Conservation (phyloP, 805 yeast species). For the Torulaspora franciscae region DNA sequence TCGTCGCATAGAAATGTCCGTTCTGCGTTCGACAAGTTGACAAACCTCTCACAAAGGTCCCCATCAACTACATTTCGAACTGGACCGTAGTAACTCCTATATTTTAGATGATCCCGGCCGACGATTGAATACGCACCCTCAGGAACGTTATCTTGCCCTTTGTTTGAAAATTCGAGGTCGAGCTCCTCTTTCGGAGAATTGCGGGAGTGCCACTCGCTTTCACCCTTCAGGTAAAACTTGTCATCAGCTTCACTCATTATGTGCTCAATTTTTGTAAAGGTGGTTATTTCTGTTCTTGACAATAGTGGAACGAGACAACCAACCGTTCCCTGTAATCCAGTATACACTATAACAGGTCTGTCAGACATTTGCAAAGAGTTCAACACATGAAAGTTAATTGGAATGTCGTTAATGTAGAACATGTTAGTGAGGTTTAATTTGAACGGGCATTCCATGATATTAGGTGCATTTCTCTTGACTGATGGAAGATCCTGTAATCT, state of each 20-base stretch:
- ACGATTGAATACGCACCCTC: slow-evolving; percentile 40
- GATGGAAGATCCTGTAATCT: slow-evolving; percentile 8
- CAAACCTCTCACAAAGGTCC: slow-evolving; percentile 65
- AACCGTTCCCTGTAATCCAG: slow-evolving; percentile 77
- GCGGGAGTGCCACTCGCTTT: slow-evolving; percentile 3
- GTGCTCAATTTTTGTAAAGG: slow-evolving; percentile 52
- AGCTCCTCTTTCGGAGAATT: slow-evolving; percentile 21
- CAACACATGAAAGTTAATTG: slow-evolving; percentile 52
- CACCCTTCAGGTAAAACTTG: slow-evolving; percentile 14
- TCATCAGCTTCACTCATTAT: slow-evolving; percentile 35
- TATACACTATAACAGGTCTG: slow-evolving; percentile 57
- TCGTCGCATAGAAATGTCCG: slow-evolving; percentile 31
- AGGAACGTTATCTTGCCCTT: slow-evolving; percentile 11
- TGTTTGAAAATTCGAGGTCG: slow-evolving; percentile 13
- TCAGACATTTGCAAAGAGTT: slow-evolving; percentile 40
- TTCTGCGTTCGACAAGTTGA: slow-evolving; percentile 23
- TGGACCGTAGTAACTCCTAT: slow-evolving; percentile 79
- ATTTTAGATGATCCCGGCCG: slow-evolving; percentile 64
- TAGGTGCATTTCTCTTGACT: slow-evolving; percentile 16
- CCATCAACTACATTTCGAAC: slow-evolving; percentile 78
- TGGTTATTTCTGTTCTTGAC: slow-evolving; percentile 55
- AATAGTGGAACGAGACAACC: slow-evolving; percentile 69
- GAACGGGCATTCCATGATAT: slow-evolving; percentile 37
- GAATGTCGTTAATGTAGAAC: slow-evolving; percentile 65
- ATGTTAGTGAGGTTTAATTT: slow-evolving; percentile 51